phyloP scores from a whole-genome alignment of 306 rosid genomes.

The Citrullus mucosospermus region DNA sequence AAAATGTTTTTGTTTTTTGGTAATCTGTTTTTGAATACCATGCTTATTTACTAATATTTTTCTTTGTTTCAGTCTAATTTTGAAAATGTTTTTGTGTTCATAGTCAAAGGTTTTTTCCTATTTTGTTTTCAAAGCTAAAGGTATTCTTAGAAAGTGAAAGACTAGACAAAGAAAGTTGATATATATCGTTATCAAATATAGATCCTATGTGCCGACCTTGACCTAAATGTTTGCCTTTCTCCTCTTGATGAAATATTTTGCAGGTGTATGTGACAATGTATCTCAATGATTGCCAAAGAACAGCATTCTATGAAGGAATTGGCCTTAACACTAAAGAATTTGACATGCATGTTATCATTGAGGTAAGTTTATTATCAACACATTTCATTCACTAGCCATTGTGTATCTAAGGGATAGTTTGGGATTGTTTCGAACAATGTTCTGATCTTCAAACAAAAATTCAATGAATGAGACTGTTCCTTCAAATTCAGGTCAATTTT shows the following conservation, averaged over 20 bases:
- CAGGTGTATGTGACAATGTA: conserved; percentile 98
- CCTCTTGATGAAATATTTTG: conserved; percentile 10
- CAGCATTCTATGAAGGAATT: conserved; percentile 93
- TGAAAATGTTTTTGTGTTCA: background rate
- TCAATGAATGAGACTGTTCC: background rate
- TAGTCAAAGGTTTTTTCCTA: background rate
- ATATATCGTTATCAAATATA: background rate
- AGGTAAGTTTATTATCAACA: conserved; percentile 35
- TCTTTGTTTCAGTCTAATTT: background rate
- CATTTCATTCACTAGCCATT: background rate
- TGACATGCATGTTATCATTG: conserved; percentile 98
- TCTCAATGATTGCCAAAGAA: conserved; percentile 93
- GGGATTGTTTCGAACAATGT: background rate
- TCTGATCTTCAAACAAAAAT: background rate
- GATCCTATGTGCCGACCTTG: background rate
- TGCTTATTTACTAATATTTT: background rate
- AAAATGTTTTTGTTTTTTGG: background rate
- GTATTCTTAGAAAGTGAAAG: too few relatives aligned
- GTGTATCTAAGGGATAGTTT: background rate
- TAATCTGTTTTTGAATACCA: background rate
- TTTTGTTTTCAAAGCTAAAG: background rate
- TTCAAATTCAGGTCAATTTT: background rate
- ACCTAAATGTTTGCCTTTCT: background rate
- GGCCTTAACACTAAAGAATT: conserved; percentile 89
- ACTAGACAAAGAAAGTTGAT: too few relatives aligned